Base-by-base conservation (phyloP, 2,329 filamentous ascomycete genomes). In the Epichloe baconii region DNA sequence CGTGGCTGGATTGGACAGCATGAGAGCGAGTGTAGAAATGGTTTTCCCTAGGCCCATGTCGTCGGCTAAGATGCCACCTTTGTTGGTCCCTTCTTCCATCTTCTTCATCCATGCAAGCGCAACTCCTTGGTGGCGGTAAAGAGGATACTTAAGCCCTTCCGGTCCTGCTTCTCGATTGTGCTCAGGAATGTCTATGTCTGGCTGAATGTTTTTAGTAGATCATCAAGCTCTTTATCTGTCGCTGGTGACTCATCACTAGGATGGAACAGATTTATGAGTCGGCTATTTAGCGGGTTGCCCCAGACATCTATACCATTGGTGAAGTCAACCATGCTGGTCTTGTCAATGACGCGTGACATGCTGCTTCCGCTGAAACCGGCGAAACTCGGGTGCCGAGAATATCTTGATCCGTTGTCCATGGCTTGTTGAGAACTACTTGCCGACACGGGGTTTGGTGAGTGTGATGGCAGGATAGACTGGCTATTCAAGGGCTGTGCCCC, bases 31-130 rank as follows among this genome's bases (percentile, higher is more conserved):
- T 5, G 86, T 83, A 54, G 91, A 88, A 23, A 95, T 83, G 0
- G 90, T 95, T 69, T 95, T 95, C 17, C 89, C 89, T 10, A 95
- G 68, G 3, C 89, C 89, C 90, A 95, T 96, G 61, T 95, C 89
- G 64, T 96, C 90, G 2, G 88, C 88, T 15, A 95, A 74, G 51
- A 95, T 90, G 40, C 89, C 90, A n/a, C 90, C 89, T 59, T 85
- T 88, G 60, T 85, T 88, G 49, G 82, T 74, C 8, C 86, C 81
- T 17, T 75, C 77, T 64, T 95, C 89, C 64, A 87, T 88, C n/a
- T 82, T 75, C 45, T 83, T 75, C 77, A 95, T 80, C 90, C 89
- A 95, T 12, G 83, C 79, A 34, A 95, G 71, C 6, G 88, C 88
- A 66, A 91, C 71, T 58, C 86, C 83, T 62, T 96, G 90, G 60